Conservation (phyloP, 495 filamentous ascomycete species). For the Cercophora scortea region DNA sequence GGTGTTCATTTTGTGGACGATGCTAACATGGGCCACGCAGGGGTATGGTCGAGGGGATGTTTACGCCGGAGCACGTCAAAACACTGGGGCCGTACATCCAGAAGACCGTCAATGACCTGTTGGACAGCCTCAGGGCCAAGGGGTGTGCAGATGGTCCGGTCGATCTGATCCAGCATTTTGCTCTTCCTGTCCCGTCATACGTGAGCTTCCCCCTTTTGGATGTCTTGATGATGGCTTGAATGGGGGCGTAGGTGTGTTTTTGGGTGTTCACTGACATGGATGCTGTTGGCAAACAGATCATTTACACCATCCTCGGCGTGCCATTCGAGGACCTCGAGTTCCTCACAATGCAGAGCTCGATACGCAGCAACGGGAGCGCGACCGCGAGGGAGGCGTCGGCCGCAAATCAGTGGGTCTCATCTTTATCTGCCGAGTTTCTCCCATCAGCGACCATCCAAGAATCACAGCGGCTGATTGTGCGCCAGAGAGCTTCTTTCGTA, state of each 20-base stretch:
- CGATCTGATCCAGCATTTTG: slow-evolving; percentile 36
- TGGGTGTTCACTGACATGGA: too few species aligned
- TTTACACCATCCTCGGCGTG: slow-evolving; percentile 40
- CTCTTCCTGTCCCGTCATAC: slow-evolving; percentile 35
- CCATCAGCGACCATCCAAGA: too few species aligned
- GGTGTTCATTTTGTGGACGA: neutral
- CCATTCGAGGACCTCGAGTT: slow-evolving; percentile 38
- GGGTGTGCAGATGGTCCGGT: slow-evolving; percentile 22
- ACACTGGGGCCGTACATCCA: slow-evolving; percentile 33
- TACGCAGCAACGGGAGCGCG: slow-evolving; percentile 36
- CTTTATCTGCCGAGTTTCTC: neutral
- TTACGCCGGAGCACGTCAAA: slow-evolving; percentile 28
- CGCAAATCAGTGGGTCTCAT: slow-evolving; percentile 22
- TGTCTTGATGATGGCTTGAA: neutral
- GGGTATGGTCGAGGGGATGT: slow-evolving; percentile 35
- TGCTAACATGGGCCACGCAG: slow-evolving; percentile 4
- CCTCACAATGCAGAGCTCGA: slow-evolving; percentile 31
- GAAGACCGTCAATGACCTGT: slow-evolving; percentile 31
- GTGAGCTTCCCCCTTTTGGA: slow-evolving; percentile 7
- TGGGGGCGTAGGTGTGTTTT: too few species aligned
- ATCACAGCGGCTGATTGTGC: neutral
- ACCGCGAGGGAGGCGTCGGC: slow-evolving; percentile 32
- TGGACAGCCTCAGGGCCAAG: slow-evolving; percentile 27
- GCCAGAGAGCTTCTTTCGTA: slow-evolving; percentile 30
- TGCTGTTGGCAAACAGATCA: slow-evolving; percentile 23